Conservation (phyloP, 305 asterid species). For the Withania somnifera region DNA sequence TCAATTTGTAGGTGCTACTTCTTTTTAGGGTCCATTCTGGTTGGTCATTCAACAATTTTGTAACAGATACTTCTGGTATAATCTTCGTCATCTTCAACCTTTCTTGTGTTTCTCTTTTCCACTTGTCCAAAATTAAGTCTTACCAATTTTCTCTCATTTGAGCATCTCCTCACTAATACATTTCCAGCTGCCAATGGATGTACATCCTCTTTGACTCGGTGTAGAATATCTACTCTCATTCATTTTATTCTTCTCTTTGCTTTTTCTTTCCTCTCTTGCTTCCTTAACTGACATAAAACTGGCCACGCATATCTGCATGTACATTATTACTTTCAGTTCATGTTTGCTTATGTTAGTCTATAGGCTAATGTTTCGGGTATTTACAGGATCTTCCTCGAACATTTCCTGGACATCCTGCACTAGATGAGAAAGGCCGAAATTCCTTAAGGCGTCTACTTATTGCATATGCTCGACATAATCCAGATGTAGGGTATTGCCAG, state of each 20-base stretch:
- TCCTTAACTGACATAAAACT: background rate
- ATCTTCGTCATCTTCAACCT: conserved; percentile 3
- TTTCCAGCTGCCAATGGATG: conserved; percentile 15
- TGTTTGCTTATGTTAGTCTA: background rate
- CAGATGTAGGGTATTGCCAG: conserved; percentile 97
- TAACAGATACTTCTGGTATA: conserved; percentile 7
- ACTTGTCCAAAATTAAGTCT: background rate
- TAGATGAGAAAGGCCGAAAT: conserved; percentile 76
- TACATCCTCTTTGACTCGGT: conserved; percentile 16
- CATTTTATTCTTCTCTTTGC: conserved; percentile 2
- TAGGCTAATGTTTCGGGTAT: conserved; percentile 18
- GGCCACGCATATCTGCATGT: background rate
- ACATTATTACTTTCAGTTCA: background rate
- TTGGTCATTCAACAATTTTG: conserved; percentile 36
- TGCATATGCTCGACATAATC: conserved; percentile 90
- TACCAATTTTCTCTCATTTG: background rate
- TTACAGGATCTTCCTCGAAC: conserved; percentile 90
- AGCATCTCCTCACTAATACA: conserved; percentile 1
- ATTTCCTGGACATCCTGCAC: conserved; percentile 97
- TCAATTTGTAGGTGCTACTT: conserved; percentile 93
- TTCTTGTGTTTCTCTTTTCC: conserved; percentile 8
- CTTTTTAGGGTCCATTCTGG: conserved; percentile 68
- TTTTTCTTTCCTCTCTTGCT: background rate
- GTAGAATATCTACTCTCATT: conserved; percentile 4
- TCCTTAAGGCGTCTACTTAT: conserved; percentile 80